Conservation (phyloP, 163 green algal species). For the Coccomyxa subellipsoidea region DNA sequence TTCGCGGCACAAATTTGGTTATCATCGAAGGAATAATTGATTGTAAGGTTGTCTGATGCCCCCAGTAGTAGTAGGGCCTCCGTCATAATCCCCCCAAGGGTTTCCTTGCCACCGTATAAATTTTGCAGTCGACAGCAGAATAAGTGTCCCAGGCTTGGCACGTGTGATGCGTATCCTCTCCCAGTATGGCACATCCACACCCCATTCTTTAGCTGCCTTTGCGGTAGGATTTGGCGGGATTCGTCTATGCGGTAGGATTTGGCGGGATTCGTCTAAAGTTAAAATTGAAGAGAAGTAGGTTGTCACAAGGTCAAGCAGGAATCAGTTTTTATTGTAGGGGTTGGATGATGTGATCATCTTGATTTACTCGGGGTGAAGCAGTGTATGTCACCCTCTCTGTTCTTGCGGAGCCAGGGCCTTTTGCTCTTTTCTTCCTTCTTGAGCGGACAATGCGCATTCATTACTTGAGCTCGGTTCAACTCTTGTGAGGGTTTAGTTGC, state of each 20-base stretch:
- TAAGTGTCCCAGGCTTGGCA: too few relatives aligned
- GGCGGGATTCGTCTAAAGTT: not conserved
- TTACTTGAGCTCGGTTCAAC: too few relatives aligned
- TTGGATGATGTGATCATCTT: not conserved
- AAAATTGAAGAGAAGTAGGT: not conserved
- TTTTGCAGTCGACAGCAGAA: too few relatives aligned
- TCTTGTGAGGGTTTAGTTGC: too few relatives aligned
- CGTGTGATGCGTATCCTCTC: too few relatives aligned
- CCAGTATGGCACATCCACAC: too few relatives aligned
- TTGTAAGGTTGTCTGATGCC: not conserved
- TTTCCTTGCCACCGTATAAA: too few relatives aligned
- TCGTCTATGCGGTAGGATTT: not conserved
- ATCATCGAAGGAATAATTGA: not conserved
- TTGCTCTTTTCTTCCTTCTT: not conserved
- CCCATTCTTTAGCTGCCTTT: too few relatives aligned
- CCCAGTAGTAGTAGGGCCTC: not conserved
- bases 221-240: not conserved
- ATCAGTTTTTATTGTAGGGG: not conserved
- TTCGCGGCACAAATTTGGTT: not conserved
- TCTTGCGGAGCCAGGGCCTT: too few relatives aligned
- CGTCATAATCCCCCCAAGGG: too few relatives aligned
- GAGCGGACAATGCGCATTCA: too few relatives aligned
- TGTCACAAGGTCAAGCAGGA: not conserved
- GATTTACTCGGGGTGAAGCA: not conserved
- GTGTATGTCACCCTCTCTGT: too few relatives aligned